Evolutionary conservation across 2,329 filamentous ascomycete species (phyloP), one percentile per base, ranked within the genome.

Genomic region (Cladosporium phlei): DNA sequence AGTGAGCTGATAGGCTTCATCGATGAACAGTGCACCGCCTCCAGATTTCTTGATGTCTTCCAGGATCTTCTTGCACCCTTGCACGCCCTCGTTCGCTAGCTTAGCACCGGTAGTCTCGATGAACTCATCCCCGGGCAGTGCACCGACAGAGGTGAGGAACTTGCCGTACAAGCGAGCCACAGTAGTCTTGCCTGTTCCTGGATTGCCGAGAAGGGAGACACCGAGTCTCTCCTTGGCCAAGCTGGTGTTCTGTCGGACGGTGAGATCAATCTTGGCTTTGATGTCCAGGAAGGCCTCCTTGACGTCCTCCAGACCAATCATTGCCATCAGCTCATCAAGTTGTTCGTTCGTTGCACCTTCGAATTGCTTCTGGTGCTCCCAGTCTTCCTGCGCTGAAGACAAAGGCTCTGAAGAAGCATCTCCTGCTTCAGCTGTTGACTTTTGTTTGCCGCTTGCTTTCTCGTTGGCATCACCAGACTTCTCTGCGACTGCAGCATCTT

Each of bases 111-210:
- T 34, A 9, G 32, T 34, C 19, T 34, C 32, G 4, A 34, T 19
- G 19, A 34, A 34, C 3, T 32, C 5, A 7, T 29, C 17, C 7
- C 42, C 42, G 0, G 83, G 72, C 4, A 91, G 69, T 0, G 79
- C 78, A 0, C 81, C 79, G 0, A 86, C 66, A 0, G 78, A 73
- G 0, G 74, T 71, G 0, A 91, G 68, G 27, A 88, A 83, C 5
- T 78, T 73, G 0, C 78, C 82, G 48, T 87, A 89, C 0, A 85
- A 65, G 0, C 85, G 73, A 0, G 86, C 86, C 0, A 90, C 81
- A 0, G 86, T 90, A 0, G 86, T 91, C 68, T 89, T 89, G 0
- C 80, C 84, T 47, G 85, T 89, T 3, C 86, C 86, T 0, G 86
- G 85, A 55, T 89, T 90, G 0, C 86, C 86, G 0, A 89, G 65